Evolutionary conservation across 148 eudicot genomes (phyloP).

Genomic region (Rheum nobile): DNA sequence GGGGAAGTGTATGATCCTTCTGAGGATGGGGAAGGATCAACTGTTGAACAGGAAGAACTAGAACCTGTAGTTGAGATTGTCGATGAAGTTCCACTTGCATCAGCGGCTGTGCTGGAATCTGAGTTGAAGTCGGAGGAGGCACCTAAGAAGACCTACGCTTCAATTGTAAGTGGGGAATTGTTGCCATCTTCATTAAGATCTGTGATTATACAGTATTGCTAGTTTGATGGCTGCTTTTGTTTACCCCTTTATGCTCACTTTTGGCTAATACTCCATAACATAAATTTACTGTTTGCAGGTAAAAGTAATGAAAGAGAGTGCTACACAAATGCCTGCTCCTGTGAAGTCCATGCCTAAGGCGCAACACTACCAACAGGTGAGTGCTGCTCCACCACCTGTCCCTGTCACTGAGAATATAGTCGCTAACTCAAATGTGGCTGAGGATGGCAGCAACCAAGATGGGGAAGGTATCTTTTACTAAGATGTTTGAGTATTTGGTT

Average conservation of each 20-base stretch:
- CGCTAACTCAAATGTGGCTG: constrained; percentile 27
- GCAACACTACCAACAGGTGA: constrained; percentile 16
- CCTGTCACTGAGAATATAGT: constrained; percentile 21
- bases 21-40: constrained; percentile 39
- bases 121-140: constrained; percentile 35
- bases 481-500: not conserved
- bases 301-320: constrained; percentile 48
- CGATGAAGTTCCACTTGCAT: constrained; percentile 33
- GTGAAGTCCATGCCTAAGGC: constrained; percentile 32
- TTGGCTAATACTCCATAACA: not conserved
- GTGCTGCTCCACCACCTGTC: constrained; percentile 10
- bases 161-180: constrained; percentile 54
- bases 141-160: constrained; percentile 84
- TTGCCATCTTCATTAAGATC: not conserved
- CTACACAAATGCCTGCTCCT: constrained; percentile 30
- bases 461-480: constrained; percentile 35
- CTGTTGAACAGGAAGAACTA: constrained; percentile 42
- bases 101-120: constrained; percentile 33
- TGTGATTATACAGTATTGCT: not conserved
- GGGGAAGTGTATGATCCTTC: constrained; percentile 34
- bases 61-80: constrained; percentile 50
- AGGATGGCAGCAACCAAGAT: constrained; percentile 42
- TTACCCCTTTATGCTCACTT: not conserved
- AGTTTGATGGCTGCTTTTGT: not conserved
- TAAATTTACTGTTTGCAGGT: constrained; percentile 24